Conservation (phyloP, 1,139 yeast genomes). For the Nakaseomyces bracarensis region DNA sequence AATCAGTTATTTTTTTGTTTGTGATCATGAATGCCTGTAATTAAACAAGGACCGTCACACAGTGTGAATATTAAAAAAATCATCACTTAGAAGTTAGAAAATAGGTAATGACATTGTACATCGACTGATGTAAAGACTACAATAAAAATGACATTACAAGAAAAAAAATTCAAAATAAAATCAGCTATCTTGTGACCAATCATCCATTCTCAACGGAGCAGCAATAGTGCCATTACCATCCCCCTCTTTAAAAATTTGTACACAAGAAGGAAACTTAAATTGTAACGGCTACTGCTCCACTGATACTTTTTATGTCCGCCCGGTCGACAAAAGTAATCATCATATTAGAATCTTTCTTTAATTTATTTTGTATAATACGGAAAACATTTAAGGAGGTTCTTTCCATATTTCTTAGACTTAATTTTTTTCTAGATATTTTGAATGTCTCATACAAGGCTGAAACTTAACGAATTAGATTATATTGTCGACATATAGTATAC, state of each 20-base stretch:
- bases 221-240: slow-evolving; percentile 21
- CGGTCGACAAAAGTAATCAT: slow-evolving; percentile 35
- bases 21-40: slow-evolving; percentile 29
- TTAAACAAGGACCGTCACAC: slow-evolving; percentile 30
- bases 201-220: slow-evolving; percentile 31
- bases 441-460: slow-evolving; percentile 34
- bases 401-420: neutral
- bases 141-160: slow-evolving; percentile 4
- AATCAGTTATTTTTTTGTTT: slow-evolving; percentile 32
- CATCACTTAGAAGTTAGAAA: slow-evolving; percentile 18
- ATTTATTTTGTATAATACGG: too few relatives aligned
- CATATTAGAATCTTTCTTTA: slow-evolving; percentile 16
- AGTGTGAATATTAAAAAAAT: slow-evolving; percentile 34
- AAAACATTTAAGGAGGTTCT: slow-evolving; percentile 6
- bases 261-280: slow-evolving; percentile 23
- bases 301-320: slow-evolving; percentile 35
- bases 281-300: slow-evolving; percentile 6
- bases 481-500: slow-evolving; percentile 32
- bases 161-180: slow-evolving; percentile 8
- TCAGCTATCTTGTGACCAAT: slow-evolving; percentile 36
- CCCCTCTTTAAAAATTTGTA: slow-evolving; percentile 31
- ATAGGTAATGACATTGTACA: neutral
- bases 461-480: slow-evolving; percentile 32
- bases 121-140: slow-evolving; percentile 7
- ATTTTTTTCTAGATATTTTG: neutral